Evolutionary conservation across 1,284 basidiomycete species (phyloP).

Genomic region (Ceratobasidium sp.): DNA sequence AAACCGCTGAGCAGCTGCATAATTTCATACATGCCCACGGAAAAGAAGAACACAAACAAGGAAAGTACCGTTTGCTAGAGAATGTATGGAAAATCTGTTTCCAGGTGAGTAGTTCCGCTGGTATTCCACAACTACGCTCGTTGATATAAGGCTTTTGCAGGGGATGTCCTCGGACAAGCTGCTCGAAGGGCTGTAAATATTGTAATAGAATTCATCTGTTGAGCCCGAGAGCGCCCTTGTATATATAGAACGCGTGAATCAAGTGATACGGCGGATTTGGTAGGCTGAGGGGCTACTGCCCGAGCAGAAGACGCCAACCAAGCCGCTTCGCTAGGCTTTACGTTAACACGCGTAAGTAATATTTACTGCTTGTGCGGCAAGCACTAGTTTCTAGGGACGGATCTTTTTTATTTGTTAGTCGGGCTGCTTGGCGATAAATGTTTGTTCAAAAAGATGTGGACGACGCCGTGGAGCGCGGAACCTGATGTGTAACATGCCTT

Average conservation of each 20-base stretch:
- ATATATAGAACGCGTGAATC: not conserved
- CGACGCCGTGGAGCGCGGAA: not conserved
- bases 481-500: not conserved
- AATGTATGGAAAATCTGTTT: conserved; percentile 57
- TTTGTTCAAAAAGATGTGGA: not conserved
- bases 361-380: not conserved
- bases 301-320: not conserved
- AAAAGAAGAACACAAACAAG: conserved; percentile 44
- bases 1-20: conserved; percentile 59
- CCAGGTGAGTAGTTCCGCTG: conserved; percentile 45
- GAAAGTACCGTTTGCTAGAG: conserved; percentile 59
- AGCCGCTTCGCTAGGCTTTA: not conserved
- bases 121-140: not conserved
- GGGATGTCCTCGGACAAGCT: conserved; percentile 9
- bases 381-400: too few relatives aligned
- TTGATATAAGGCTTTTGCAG: not conserved
- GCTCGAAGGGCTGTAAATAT: conserved; percentile 25
- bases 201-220: not conserved
- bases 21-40: conserved; percentile 58
- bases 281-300: not conserved
- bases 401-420: too few relatives aligned
- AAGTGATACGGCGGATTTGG: not conserved
- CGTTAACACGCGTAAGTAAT: too few relatives aligned
- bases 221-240: not conserved
- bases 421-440: too few relatives aligned